Evolutionary conservation across 2,329 filamentous ascomycete genomes (phyloP).

Genomic region (Dactylellina sp.): DNA sequence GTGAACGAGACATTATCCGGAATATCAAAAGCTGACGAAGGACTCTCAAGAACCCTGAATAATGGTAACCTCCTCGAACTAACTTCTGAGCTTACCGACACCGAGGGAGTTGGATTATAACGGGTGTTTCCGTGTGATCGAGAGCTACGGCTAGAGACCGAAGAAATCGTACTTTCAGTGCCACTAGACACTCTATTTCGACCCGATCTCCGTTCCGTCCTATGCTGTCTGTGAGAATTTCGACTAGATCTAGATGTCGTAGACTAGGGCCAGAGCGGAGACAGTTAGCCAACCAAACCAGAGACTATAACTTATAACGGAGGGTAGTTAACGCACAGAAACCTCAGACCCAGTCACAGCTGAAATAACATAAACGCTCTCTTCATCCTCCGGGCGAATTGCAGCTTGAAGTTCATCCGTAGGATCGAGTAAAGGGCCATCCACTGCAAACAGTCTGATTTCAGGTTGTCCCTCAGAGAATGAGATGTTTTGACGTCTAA

Average conservation of each 20-base stretch:
- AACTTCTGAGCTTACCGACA: not conserved
- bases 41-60: not conserved
- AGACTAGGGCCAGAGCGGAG: not conserved
- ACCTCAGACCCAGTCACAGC: not conserved
- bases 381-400: slow-evolving; percentile 1
- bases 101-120: not conserved
- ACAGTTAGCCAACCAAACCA: not conserved
- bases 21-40: not conserved
- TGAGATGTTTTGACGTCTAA: slow-evolving; percentile 5
- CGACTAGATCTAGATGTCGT: slow-evolving; percentile 1
- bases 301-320: not conserved
- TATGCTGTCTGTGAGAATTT: not conserved
- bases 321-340: not conserved
- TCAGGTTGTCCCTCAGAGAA: slow-evolving; percentile 2
- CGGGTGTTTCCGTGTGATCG: not conserved
- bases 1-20: not conserved
- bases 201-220: not conserved
- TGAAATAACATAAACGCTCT: not conserved
- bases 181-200: not conserved
- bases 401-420: slow-evolving; percentile 1
- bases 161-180: not conserved
- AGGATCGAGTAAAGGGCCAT: slow-evolving; percentile 3
- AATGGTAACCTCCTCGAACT: not conserved
- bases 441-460: not conserved
- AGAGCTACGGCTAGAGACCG: not conserved